phyloP scores from a whole-genome alignment of 805 yeast species.

The Kregervanrija delftensis region DNA sequence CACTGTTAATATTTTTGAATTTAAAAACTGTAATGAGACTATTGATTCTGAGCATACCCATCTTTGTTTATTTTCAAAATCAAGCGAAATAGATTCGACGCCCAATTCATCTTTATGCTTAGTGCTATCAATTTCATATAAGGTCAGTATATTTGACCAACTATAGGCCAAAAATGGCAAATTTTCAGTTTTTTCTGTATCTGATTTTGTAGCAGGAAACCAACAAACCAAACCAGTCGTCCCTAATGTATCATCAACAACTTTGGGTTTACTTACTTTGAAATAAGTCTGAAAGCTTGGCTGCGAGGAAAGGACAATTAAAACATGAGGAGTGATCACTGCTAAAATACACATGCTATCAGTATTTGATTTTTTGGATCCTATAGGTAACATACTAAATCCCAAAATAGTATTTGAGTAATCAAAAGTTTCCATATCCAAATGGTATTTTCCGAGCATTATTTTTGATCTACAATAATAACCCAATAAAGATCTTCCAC shows the following conservation, averaged over 20 bases:
- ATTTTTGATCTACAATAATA: constrained; percentile 40
- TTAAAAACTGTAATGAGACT: constrained; percentile 53
- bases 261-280: constrained; percentile 43
- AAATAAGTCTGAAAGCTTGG: constrained; percentile 48
- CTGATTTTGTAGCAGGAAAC: constrained; percentile 47
- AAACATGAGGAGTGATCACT: constrained; percentile 42
- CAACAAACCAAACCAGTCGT: constrained; percentile 47
- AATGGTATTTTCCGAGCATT: constrained; percentile 43
- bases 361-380: constrained; percentile 44
- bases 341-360: constrained; percentile 58
- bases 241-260: constrained; percentile 22
- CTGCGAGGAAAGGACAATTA: constrained; percentile 48
- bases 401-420: constrained; percentile 27
- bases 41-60: constrained; percentile 44
- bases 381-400: constrained; percentile 52
- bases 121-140: constrained; percentile 42
- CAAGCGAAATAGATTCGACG: constrained; percentile 20
- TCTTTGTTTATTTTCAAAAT: constrained; percentile 34
- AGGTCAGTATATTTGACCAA: constrained; percentile 55
- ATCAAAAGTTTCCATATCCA: constrained; percentile 2
- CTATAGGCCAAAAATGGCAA: constrained; percentile 55
- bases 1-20: constrained; percentile 30
- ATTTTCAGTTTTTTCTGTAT: constrained; percentile 20
- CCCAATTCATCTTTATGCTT: constrained; percentile 20
- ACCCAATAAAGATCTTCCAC: constrained; percentile 50